A percentile compares a stretch with the other conserved stretches of the same genome.
These are phyloP conservation scores for Ananas comosus DNA, from an alignment of 176 grass and related monocot species.

Conservation along the genomic window DNA sequence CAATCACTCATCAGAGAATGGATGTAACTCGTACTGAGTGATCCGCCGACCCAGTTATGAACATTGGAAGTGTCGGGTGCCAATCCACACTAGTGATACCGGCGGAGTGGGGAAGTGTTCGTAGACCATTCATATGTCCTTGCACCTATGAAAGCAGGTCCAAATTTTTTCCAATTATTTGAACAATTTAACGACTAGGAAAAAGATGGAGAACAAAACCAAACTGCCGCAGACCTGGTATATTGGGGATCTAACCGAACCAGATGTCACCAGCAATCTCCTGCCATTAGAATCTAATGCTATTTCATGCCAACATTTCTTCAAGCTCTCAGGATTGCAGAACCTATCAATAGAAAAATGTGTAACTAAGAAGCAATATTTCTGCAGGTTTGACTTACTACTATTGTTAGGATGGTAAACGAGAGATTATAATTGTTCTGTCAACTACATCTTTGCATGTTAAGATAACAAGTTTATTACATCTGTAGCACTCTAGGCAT, in stretches of 20 bases:
- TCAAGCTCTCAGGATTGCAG: conserved; percentile 76
- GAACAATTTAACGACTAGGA: conserved; percentile 6
- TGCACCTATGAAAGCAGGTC: conserved; percentile 49
- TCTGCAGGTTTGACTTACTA: neutral
- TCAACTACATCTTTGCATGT: too few species aligned
- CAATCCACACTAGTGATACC: conserved; percentile 80
- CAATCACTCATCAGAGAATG: conserved; percentile 36
- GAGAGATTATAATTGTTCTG: neutral
- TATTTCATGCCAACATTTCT: conserved; percentile 66
- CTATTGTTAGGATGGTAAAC: neutral
- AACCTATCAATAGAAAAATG: conserved; percentile 42
- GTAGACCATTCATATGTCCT: conserved; percentile 57
- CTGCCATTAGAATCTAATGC: conserved; percentile 75
- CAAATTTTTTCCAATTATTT: neutral
- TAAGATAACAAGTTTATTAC: too few species aligned
- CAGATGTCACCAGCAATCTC: conserved; percentile 69
- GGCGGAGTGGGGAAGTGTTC: conserved; percentile 58
- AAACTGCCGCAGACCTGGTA: conserved; percentile 47
- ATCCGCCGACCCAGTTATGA: conserved; percentile 76
- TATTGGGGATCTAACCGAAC: conserved; percentile 86
- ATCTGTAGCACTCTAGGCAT: too few species aligned
- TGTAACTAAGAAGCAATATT: conserved; percentile 17
- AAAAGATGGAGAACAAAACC: neutral
- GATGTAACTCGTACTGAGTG: conserved; percentile 89
- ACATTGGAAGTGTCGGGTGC: conserved; percentile 76